Conservation (phyloP, 805 yeast species). For the Metschnikowia gelsemii region DNA sequence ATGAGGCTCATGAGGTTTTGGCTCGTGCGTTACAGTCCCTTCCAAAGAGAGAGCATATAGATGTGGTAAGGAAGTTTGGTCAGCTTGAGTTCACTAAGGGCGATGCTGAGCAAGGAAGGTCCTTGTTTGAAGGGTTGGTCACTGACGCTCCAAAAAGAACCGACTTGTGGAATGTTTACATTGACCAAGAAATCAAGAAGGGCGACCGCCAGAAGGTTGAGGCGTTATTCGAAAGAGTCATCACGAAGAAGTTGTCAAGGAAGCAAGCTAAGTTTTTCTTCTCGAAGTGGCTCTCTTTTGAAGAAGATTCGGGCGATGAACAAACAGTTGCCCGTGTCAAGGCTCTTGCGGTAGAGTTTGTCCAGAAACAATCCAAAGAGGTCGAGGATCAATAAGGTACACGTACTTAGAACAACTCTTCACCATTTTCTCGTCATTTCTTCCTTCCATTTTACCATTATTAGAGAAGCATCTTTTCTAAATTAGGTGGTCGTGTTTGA, state of each 20-base stretch:
- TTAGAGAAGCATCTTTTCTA: no score
- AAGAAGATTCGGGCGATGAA: slow-evolving; percentile 65
- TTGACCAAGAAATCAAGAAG: slow-evolving; percentile 85
- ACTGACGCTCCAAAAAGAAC: slow-evolving; percentile 88
- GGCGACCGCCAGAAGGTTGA: slow-evolving; percentile 63
- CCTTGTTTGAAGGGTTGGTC: slow-evolving; percentile 87
- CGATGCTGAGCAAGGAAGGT: slow-evolving; percentile 91
- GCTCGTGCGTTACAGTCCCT: slow-evolving; percentile 70
- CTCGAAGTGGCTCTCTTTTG: slow-evolving; percentile 85
- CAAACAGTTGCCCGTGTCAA: slow-evolving; percentile 80
- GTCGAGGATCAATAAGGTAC: slow-evolving; percentile 10
- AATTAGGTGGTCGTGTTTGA: no score
- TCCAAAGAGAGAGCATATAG: slow-evolving; percentile 72
- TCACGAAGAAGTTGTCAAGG: slow-evolving; percentile 63
- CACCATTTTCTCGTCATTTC: no score
- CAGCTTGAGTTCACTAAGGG: slow-evolving; percentile 85
- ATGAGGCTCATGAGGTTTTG: slow-evolving; percentile 69
- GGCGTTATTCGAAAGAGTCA: slow-evolving; percentile 78
- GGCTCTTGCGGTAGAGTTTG: slow-evolving; percentile 85
- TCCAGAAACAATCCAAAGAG: slow-evolving; percentile 30
- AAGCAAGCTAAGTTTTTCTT: slow-evolving; percentile 95
- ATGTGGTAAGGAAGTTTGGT: slow-evolving; percentile 83
- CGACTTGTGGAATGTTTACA: slow-evolving; percentile 92
- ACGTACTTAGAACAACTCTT: no score
- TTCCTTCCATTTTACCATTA: no score